These are phyloP conservation scores for Cladophialophora immunda DNA, from an alignment of 2,329 filamentous ascomycete genomes.

Conservation along the genomic window DNA sequence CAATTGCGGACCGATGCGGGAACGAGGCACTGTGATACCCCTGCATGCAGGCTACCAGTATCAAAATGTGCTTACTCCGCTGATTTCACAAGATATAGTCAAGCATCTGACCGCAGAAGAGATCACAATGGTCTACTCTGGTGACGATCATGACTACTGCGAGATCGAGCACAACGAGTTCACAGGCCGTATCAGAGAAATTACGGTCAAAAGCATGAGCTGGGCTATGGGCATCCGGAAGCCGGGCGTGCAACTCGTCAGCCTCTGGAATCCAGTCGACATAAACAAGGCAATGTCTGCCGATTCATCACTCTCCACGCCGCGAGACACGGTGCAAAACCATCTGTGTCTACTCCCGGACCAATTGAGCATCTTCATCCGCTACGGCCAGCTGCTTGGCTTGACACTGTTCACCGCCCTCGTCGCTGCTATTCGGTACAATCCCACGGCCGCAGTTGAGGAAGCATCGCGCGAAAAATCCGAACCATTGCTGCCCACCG, in stretches of 20 bases:
- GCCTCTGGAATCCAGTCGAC: conserved; percentile 91
- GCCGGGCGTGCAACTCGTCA: conserved; percentile 87
- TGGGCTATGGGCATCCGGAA: conserved; percentile 95
- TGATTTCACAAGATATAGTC: conserved; percentile 78
- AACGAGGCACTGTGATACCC: conserved; percentile 81
- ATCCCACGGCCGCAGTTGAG: conserved; percentile 41
- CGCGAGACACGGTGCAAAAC: conserved; percentile 74
- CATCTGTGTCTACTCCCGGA: conserved; percentile 91
- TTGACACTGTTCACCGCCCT: conserved; percentile 58
- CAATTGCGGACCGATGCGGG: conserved; percentile 85
- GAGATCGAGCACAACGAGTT: conserved; percentile 80
- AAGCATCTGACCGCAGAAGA: conserved; percentile 74
- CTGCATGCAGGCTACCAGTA: conserved; percentile 90
- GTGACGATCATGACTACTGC: conserved; percentile 98
- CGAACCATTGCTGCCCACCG: conserved; percentile 41
- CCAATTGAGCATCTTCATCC: conserved; percentile 83
- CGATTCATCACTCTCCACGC: conserved; percentile 37
- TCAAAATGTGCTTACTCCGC: conserved; percentile 85
- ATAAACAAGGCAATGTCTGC: conserved; percentile 49
- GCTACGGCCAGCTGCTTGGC: conserved; percentile 72
- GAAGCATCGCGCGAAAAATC: conserved; percentile 42
- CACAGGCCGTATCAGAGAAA: conserved; percentile 73
- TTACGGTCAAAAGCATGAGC: conserved; percentile 93
- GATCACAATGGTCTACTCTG: conserved; percentile 86
- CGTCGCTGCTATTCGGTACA: conserved; percentile 34